These are phyloP conservation scores for Trametes villosa DNA, from an alignment of 768 basidiomycete genomes.

Conservation along the genomic window DNA sequence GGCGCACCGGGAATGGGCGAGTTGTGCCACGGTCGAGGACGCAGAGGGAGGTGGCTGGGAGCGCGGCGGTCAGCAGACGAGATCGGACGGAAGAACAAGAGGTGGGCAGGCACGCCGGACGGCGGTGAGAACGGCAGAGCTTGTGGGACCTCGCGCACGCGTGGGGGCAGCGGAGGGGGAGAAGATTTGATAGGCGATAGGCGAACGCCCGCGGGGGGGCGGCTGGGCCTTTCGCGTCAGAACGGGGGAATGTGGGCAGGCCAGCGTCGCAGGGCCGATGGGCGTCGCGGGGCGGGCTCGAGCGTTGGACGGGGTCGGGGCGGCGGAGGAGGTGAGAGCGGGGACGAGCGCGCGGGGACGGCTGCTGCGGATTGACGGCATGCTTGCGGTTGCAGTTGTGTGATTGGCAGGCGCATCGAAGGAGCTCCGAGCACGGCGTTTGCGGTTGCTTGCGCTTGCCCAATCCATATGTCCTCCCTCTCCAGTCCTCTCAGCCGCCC, in stretches of 20 bases:
- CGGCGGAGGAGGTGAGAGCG: background rate
- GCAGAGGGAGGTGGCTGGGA: background rate
- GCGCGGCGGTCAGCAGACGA: slow-evolving; percentile 19
- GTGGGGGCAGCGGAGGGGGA: background rate
- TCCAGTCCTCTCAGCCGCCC: slow-evolving; percentile 5
- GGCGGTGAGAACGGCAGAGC: slow-evolving; percentile 16
- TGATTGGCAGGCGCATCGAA: slow-evolving; percentile 24
- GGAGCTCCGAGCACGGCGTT: slow-evolving; percentile 33
- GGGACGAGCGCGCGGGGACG: background rate
- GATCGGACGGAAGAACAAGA: slow-evolving; percentile 12
- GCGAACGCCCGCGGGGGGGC: slow-evolving; percentile 3
- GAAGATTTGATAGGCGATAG: slow-evolving; percentile 20
- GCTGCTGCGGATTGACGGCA: slow-evolving; percentile 25
- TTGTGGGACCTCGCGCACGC: background rate
- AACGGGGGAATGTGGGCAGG: background rate
- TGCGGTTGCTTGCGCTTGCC: slow-evolving; percentile 28
- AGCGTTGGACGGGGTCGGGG: background rate
- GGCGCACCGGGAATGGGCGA: slow-evolving; percentile 5
- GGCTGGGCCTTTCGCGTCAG: background rate
- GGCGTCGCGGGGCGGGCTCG: background rate
- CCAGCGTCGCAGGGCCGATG: background rate
- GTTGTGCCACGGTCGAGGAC: slow-evolving; percentile 19
- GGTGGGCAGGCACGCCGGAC: slow-evolving; percentile 23
- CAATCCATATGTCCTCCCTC: slow-evolving; percentile 26
- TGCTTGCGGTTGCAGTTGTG: slow-evolving; percentile 24